A percentile compares a stretch with the other conserved stretches of the same genome.
Evolutionary conservation across 805 yeast genomes (phyloP).

Genomic region (Suhomyces faveliae): DNA sequence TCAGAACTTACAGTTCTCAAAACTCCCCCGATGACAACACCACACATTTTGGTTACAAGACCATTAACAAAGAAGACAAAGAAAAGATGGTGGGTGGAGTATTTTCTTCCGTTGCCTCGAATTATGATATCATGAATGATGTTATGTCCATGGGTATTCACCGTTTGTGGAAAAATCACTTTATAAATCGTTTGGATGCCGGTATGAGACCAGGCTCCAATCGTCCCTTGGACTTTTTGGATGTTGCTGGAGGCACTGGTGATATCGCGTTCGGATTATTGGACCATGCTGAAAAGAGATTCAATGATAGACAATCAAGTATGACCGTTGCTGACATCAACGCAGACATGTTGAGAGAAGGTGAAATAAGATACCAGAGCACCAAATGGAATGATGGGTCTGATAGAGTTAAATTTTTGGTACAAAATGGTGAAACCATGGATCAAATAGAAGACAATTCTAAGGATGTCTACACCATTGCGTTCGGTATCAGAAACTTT

Average conservation of each 20-base stretch:
- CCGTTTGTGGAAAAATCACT: constrained; percentile 90
- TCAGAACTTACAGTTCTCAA: constrained; percentile 4
- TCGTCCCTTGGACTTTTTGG: constrained; percentile 81
- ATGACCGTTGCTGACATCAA: constrained; percentile 96
- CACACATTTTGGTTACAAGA: constrained; percentile 93
- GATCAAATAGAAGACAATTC: constrained; percentile 82
- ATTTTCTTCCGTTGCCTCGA: constrained; percentile 91
- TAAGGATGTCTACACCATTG: constrained; percentile 93
- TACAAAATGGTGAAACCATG: constrained; percentile 89
- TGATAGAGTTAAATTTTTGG: constrained; percentile 73
- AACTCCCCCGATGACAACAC: constrained; percentile 34
- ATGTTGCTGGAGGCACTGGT: constrained; percentile 99
- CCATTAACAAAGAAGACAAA: constrained; percentile 76
- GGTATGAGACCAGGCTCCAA: constrained; percentile 84
- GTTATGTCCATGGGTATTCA: constrained; percentile 96
- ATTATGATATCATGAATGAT: constrained; percentile 95
- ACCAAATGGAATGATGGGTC: constrained; percentile 57
- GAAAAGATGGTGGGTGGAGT: constrained; percentile 83
- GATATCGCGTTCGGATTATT: constrained; percentile 95
- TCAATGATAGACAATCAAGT: constrained; percentile 68
- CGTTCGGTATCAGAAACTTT: constrained; percentile 96
- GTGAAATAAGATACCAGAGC: constrained; percentile 67
- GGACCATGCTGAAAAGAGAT: constrained; percentile 81
- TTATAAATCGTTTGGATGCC: constrained; percentile 84
- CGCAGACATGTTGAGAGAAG: constrained; percentile 93